phyloP scores from a whole-genome alignment of 192 early-diverging fungal genomes.

The Blastocladiella britannica region DNA sequence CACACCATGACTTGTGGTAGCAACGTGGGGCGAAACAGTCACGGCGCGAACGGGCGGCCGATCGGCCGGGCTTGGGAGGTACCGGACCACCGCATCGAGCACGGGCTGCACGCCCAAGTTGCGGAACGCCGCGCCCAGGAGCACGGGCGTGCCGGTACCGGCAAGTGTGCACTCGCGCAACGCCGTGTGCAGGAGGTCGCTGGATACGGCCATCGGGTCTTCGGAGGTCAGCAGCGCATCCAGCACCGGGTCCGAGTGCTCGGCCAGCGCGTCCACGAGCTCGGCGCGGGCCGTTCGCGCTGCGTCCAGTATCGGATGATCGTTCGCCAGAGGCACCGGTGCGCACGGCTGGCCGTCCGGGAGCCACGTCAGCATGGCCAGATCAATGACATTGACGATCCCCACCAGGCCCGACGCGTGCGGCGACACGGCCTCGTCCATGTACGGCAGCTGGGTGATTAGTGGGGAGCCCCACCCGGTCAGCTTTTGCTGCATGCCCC shows the following conservation, averaged over 20 bases:
- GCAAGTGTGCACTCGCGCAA: constrained; percentile 48
- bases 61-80: constrained; percentile 63
- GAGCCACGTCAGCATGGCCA: constrained; percentile 47
- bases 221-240: constrained; percentile 64
- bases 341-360: constrained; percentile 18
- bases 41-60: constrained; percentile 35
- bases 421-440: constrained; percentile 2
- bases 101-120: constrained; percentile 86
- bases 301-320: no score
- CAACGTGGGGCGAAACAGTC: no score
- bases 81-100: constrained; percentile 69
- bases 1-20: no score
- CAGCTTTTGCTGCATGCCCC: constrained; percentile 32
- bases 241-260: constrained; percentile 60
- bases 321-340: no score
- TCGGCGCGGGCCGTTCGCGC: constrained; percentile 33
- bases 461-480: constrained; percentile 35
- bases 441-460: constrained; percentile 45
- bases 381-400: constrained; percentile 51
- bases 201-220: constrained; percentile 46
- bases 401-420: constrained; percentile 28
- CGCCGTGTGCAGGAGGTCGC: constrained; percentile 35
- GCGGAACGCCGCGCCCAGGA: constrained; percentile 68
- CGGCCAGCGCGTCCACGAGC: constrained; percentile 63
- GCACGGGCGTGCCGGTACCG: constrained; percentile 54